Evolutionary conservation across 2,329 filamentous ascomycete species (phyloP), one percentile per base, ranked within the genome.

Genomic region (Trichoderma breve): DNA sequence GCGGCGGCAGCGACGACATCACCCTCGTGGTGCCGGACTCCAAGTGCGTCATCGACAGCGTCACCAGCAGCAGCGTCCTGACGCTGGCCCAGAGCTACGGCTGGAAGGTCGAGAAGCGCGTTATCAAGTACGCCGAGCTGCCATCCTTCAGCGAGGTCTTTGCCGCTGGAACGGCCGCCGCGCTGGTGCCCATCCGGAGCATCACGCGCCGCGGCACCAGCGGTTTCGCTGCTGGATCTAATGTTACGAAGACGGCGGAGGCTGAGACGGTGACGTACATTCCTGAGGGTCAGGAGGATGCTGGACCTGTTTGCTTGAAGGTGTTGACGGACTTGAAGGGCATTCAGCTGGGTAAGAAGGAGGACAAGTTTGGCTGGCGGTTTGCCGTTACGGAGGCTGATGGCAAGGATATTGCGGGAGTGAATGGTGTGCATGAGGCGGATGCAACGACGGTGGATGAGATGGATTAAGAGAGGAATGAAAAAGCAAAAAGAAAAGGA

Each of bases 161-260:
- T 82, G 96, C 95, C 4, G 95, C 94, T 3, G 95, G 95, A 1
- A 98, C 95, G 0, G 95, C 95, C 0, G 95, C 95, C 0, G 93
- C 93, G 0, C 86, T 99, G 69, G 95, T 98, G 3, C 95, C 95
- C 1, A 96, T 98, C 81, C 92, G 92, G 73, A 96, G 93, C 76
- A 97, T 98, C 80, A 96, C 93, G 3, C 90, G 94, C 77, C 88
- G 85, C 57, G 74, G 83, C 60, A 73, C 65, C 15, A 60, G 12
- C 18, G 66, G 55, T 4, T 74, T 79, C 21, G 76, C 82, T 1
- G 77, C 81, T 5, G 82, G 83, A 15, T 75, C 83, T 14, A 79
- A 81, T 51, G 84, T 84, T 21, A 79, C 79, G 11, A 82, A 81
- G 67, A 76, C 71, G 6, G 74, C 71, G 3, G 61, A 32, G 21